These are phyloP conservation scores for Opeltia flavorubescens DNA, from an alignment of 495 filamentous ascomycete genomes.

Conservation along the genomic window DNA sequence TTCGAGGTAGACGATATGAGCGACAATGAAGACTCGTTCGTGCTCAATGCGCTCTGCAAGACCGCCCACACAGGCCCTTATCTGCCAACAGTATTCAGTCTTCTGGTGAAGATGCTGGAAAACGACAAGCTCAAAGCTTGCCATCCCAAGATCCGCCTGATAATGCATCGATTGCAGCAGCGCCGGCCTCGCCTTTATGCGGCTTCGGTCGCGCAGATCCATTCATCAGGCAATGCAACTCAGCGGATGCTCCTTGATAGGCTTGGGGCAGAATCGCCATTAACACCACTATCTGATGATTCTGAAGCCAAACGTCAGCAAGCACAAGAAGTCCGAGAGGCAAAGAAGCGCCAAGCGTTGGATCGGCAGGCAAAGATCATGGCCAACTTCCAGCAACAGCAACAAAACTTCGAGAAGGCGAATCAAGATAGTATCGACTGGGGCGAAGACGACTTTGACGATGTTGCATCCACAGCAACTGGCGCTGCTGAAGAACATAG, in stretches of 20 bases:
- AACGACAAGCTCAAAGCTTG: conserved; percentile 65
- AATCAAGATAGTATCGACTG: conserved; percentile 75
- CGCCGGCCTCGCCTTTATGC: conserved; percentile 59
- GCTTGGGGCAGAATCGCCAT: conserved; percentile 43
- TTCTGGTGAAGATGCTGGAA: conserved; percentile 59
- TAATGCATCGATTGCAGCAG: conserved; percentile 77
- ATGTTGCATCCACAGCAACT: conserved; percentile 42
- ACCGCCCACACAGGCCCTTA: conserved; percentile 32
- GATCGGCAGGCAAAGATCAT: conserved; percentile 85
- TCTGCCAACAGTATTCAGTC: conserved; percentile 53
- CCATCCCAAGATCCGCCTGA: conserved; percentile 68
- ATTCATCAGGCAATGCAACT: conserved; percentile 20
- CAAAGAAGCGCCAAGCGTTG: conserved; percentile 76
- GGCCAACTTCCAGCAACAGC: conserved; percentile 94
- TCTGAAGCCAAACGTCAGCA: conserved; percentile 30
- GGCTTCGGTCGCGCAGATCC: conserved; percentile 24
- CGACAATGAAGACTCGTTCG: conserved; percentile 42
- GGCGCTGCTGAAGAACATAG: conserved; percentile 43
- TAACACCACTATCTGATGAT: conserved; percentile 25
- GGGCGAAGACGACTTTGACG: conserved; percentile 62
- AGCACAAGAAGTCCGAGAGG: conserved; percentile 56
- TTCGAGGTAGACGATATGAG: conserved; percentile 38
- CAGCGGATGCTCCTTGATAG: conserved; percentile 38
- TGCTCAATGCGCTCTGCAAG: conserved; percentile 50
- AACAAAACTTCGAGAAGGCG: conserved; percentile 72